Base-by-base conservation (phyloP, 2,329 filamentous ascomycete genomes). In the Ciborinia camelliae region DNA sequence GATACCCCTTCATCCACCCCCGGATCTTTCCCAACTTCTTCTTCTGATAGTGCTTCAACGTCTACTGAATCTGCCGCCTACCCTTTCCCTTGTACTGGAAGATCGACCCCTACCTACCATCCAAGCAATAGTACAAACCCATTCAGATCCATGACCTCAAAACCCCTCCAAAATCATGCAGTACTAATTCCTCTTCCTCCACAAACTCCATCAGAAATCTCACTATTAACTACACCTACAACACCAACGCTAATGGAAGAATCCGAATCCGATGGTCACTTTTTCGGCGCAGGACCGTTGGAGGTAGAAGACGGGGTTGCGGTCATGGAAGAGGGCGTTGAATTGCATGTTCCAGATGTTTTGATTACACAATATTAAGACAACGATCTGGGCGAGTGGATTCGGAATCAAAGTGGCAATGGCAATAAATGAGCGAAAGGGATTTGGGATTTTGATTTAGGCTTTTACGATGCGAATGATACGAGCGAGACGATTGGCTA, bases 291-390 rank as follows among this genome's bases (percentile, higher is more conserved):
- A 43, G 76, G 79, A 30, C 77, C 78, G 48, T 72, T 84, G 2
- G 78, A 81, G 37, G 80, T 85, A 1, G 76, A 78, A 4, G 78
- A 80, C 20, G 84, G 84, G 2, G 77, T 87, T 5, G 83, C 84
- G 1, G 72, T 87, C 32, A 81, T 81, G 3, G 84, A 87, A 71
- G 84, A 86, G 71, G 82, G 80, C 51, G 79, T 84, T 20, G 79
- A 80, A 67, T 74, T 78, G 39, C 79, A 81, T 23, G 72, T 79
- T 37, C 75, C 80, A 3, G 81, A 83, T 70, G 68, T 82, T 26
- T 48, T 63, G 7, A 72, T 81, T 47, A 79, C 77, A 9, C 69
- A 73, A 48, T 67, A 65, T 43, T 73, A 30, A 43, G 28, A 10
- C 12, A 32, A 18, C 23, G 28, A 18, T 23, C 2, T n/a, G 26